phyloP scores from a whole-genome alignment of 2,329 filamentous ascomycete species.

The Fusarium robinianum region DNA sequence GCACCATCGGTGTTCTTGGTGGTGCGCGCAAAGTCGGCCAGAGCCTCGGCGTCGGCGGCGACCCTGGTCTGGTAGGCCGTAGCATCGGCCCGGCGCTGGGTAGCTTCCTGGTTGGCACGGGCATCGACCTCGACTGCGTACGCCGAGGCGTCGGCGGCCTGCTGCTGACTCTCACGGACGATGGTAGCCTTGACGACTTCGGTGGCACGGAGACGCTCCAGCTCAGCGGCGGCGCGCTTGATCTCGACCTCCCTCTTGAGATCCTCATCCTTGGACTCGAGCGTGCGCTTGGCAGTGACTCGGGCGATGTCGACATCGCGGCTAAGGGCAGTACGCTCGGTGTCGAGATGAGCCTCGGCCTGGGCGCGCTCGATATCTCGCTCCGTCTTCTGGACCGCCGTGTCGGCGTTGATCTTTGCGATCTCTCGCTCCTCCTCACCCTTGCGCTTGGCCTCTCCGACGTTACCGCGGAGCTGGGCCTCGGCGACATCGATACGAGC shows the following conservation, averaged over 20 bases:
- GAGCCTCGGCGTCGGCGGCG: constrained; percentile 54
- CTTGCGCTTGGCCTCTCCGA: constrained; percentile 77
- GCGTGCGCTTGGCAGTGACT: constrained; percentile 72
- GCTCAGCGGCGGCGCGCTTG: constrained; percentile 77
- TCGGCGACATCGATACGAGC: constrained; percentile 70
- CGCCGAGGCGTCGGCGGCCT: constrained; percentile 67
- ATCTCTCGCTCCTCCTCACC: constrained; percentile 84
- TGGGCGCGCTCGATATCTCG: constrained; percentile 79
- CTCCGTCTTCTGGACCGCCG: constrained; percentile 82
- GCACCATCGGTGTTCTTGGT: constrained; percentile 72
- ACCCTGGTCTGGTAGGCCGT: constrained; percentile 54
- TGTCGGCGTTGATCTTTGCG: constrained; percentile 85
- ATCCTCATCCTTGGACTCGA: constrained; percentile 78
- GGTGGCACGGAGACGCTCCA: constrained; percentile 76
- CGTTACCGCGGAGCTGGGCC: constrained; percentile 67
- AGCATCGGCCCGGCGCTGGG: constrained; percentile 58
- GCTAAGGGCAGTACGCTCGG: constrained; percentile 71
- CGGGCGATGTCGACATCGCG: constrained; percentile 76
- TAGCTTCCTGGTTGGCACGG: constrained; percentile 56
- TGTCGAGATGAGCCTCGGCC: constrained; percentile 77
- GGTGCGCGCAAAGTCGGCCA: constrained; percentile 62
- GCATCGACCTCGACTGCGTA: constrained; percentile 69
- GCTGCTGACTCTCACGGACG: constrained; percentile 67
- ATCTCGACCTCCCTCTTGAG: constrained; percentile 77
- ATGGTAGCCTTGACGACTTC: constrained; percentile 81